Evolutionary conservation across 352 stramenopile genomes (phyloP).

Genomic region (Globisporangium heterothallicum): DNA sequence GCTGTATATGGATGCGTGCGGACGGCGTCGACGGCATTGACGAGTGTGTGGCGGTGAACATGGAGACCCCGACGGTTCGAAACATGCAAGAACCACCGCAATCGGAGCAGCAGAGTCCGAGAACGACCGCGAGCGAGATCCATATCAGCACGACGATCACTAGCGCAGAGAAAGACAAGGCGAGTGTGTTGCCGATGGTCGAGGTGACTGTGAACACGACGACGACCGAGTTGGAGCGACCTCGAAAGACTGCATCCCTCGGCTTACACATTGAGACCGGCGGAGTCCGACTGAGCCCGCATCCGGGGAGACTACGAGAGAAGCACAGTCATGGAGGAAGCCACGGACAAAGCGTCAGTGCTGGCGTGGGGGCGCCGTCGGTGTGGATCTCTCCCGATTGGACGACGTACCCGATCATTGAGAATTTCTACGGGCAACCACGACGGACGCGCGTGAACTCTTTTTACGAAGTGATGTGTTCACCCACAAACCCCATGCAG

Average conservation of each 20-base stretch:
- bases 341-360: neutral
- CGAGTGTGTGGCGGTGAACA: too few relatives aligned
- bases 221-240: neutral
- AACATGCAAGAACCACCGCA: constrained; percentile 2
- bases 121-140: constrained; percentile 1
- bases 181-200: too few relatives aligned
- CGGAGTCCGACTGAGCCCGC: constrained; percentile 1
- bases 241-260: neutral
- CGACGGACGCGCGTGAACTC: constrained; percentile 46
- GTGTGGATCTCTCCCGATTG: constrained; percentile 77
- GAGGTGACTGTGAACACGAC: neutral
- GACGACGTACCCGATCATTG: constrained; percentile 66
- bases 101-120: constrained; percentile 1
- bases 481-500: constrained; percentile 42
- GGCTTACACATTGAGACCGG: constrained; percentile 10
- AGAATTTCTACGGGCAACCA: constrained; percentile 69
- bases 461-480: constrained; percentile 83
- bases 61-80: too few relatives aligned
- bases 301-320: neutral
- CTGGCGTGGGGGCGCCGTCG: constrained; percentile 27
- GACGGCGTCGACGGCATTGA: neutral
- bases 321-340: constrained; percentile 3
- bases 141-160: neutral
- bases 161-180: too few relatives aligned
- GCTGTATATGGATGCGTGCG: constrained; percentile 7